Conservation (phyloP, 1,139 yeast genomes). For the Yamadazyma atmosphaerica region DNA sequence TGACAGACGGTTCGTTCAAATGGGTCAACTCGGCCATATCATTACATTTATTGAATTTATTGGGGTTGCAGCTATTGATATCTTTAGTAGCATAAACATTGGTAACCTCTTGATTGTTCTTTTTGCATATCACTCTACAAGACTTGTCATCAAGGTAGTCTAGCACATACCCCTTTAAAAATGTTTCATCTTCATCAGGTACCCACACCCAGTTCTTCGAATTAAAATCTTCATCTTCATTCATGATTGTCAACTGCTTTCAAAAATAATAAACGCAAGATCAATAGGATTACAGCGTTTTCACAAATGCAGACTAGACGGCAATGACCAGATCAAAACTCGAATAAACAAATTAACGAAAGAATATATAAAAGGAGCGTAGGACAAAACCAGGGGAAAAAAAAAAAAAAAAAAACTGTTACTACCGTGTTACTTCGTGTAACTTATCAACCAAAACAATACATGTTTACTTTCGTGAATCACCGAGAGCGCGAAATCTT, state of each 20-base stretch:
- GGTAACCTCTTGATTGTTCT: slow-evolving; percentile 41
- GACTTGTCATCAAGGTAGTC: slow-evolving; percentile 52
- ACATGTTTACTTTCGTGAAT: background rate
- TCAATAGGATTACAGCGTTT: no score
- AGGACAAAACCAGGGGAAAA: background rate
- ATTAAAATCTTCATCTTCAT: slow-evolving; percentile 48
- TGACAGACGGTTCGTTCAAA: slow-evolving; percentile 91
- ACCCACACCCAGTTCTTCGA: slow-evolving; percentile 79
- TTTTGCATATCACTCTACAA: slow-evolving; percentile 51
- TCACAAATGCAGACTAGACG: no score
- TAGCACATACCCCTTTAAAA: slow-evolving; percentile 67
- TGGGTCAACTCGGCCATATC: slow-evolving; percentile 97
- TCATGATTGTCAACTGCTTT: slow-evolving; percentile 11
- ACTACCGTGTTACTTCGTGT: background rate
- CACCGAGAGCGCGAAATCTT: no score
- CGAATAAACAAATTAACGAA: background rate
- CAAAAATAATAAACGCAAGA: background rate
- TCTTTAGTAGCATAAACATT: slow-evolving; percentile 40
- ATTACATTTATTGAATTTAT: slow-evolving; percentile 86
- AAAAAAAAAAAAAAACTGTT: background rate
- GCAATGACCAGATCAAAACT: no score
- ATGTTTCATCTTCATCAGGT: slow-evolving; percentile 65
- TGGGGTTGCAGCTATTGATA: slow-evolving; percentile 78
- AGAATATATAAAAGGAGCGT: background rate
- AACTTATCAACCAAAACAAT: background rate